Conservation (phyloP, 1,139 yeast species). For the Lizanozyma gosingica region DNA sequence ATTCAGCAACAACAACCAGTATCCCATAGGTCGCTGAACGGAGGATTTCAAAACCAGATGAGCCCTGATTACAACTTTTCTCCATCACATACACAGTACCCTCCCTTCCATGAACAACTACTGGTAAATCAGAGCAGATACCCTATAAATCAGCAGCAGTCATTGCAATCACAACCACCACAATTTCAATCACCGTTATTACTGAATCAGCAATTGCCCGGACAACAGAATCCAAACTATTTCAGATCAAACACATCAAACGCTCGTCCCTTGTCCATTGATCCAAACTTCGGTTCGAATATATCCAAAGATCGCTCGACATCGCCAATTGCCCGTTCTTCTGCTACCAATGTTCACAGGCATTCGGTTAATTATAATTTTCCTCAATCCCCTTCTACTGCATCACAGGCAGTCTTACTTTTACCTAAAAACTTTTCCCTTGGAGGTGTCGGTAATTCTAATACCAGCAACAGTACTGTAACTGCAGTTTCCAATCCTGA, state of each 20-base stretch:
- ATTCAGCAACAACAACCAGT: constrained; percentile 5
- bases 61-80: background rate
- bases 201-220: background rate
- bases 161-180: constrained; percentile 4
- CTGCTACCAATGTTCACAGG: background rate
- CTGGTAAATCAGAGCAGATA: background rate
- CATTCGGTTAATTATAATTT: background rate
- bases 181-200: background rate
- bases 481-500: background rate
- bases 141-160: background rate
- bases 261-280: background rate
- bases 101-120: background rate
- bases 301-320: background rate
- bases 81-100: background rate
- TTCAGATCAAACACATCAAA: background rate
- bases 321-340: background rate
- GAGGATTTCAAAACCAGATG: background rate
- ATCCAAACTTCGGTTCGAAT: background rate
- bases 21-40: constrained; percentile 1
- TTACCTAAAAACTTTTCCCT: constrained; percentile 37
- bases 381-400: constrained; percentile 5
- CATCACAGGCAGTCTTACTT: constrained; percentile 29
- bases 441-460: background rate
- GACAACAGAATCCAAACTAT: background rate
- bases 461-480: background rate